A percentile compares a stretch with the other conserved stretches of the same genome.
phyloP scores from a whole-genome alignment of 2,329 filamentous ascomycete species.

The Colletotrichum chlorophyti region DNA sequence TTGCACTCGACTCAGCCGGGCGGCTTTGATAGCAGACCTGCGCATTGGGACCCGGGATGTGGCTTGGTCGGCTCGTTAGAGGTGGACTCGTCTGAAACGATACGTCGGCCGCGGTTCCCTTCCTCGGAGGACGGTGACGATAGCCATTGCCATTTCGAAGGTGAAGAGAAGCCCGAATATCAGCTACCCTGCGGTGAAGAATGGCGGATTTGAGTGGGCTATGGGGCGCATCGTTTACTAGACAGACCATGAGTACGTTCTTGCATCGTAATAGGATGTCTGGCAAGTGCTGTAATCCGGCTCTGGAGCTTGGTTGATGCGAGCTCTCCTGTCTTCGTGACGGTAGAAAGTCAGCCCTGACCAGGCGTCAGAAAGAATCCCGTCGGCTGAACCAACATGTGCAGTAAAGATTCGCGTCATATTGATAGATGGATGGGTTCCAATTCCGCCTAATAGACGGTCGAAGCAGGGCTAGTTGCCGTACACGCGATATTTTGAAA shows the following conservation, averaged over 20 bases:
- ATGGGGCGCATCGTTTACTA: too few relatives aligned
- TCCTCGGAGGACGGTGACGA: neutral
- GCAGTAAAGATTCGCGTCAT: neutral
- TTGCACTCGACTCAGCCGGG: too few relatives aligned
- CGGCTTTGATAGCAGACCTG: too few relatives aligned
- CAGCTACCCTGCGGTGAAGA: neutral
- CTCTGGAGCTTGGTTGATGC: neutral
- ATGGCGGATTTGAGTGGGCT: neutral
- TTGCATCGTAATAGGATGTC: too few relatives aligned
- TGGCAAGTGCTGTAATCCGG: too few relatives aligned
- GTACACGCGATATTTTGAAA: neutral
- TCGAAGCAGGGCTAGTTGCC: neutral
- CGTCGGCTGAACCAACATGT: neutral
- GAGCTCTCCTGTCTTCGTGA: too few relatives aligned
- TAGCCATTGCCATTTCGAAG: too few relatives aligned
- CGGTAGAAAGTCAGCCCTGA: neutral
- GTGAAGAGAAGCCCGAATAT: too few relatives aligned
- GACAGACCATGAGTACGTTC: too few relatives aligned
- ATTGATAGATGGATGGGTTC: neutral
- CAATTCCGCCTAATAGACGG: neutral
- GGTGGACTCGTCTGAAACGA: constrained; percentile 14
- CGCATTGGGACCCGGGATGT: too few relatives aligned
- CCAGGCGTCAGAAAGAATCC: neutral
- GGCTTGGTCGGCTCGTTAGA: constrained; percentile 6
- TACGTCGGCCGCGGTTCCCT: constrained; percentile 5